Conservation (phyloP, 176 grass and related monocot genomes). For the Phoenix dactylifera region DNA sequence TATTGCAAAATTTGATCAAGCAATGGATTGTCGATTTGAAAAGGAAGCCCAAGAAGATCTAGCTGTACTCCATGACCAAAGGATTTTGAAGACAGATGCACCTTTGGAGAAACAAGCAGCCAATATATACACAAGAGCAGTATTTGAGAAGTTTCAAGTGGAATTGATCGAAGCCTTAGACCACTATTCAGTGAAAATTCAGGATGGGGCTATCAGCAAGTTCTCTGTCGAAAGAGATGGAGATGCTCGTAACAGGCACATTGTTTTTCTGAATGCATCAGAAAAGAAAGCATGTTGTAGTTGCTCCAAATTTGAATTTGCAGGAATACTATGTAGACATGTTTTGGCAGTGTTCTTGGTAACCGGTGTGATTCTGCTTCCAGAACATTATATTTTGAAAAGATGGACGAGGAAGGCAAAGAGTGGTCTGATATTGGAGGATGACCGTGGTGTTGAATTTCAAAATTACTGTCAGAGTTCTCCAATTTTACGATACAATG, state of each 20-base stretch:
- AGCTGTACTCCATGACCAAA: slow-evolving; percentile 32
- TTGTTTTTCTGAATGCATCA: slow-evolving; percentile 39
- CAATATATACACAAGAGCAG: slow-evolving; percentile 56
- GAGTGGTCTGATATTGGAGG: slow-evolving; percentile 38
- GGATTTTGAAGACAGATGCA: slow-evolving; percentile 52
- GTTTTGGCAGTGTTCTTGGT: slow-evolving; percentile 55
- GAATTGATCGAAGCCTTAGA: slow-evolving; percentile 67
- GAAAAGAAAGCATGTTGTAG: slow-evolving; percentile 86
- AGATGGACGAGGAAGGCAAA: slow-evolving; percentile 78
- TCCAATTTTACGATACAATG: slow-evolving; percentile 45
- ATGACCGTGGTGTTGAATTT: slow-evolving; percentile 32
- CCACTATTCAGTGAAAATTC: slow-evolving; percentile 61
- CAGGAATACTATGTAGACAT: slow-evolving; percentile 80
- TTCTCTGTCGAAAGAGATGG: slow-evolving; percentile 52
- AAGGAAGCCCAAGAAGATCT: slow-evolving; percentile 56
- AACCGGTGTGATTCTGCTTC: slow-evolving; percentile 45
- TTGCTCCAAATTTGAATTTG: slow-evolving; percentile 63
- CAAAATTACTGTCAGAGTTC: slow-evolving; percentile 32
- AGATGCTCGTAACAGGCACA: slow-evolving; percentile 42
- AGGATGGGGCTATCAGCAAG: slow-evolving; percentile 62
- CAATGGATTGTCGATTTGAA: slow-evolving; percentile 38
- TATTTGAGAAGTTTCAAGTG: slow-evolving; percentile 62
- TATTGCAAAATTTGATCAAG: slow-evolving; percentile 61
- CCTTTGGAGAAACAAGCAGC: slow-evolving; percentile 81
- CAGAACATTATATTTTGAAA: slow-evolving; percentile 57